Evolutionary conservation across 305 asterid genomes (phyloP), one percentile per base, ranked within the genome.

Genomic region (Fraxinus latifolia): DNA sequence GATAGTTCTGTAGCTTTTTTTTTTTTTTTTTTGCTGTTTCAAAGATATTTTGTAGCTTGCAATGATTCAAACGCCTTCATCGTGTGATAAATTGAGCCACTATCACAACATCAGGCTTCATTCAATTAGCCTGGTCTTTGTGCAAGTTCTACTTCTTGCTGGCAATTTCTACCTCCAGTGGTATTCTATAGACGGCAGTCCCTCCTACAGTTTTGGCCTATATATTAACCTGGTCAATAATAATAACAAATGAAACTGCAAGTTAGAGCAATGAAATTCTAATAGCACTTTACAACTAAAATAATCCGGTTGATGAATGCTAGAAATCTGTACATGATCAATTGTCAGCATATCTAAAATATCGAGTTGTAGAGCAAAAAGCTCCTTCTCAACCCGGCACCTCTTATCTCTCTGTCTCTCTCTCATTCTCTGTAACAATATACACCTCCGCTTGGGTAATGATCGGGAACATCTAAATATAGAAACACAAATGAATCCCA

Each of bases 391-490:
- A 78, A 82, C 80, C 68, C 74, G 74, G 33, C 73, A 25, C 5
- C 70, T 21, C 70, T 60, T 21, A 3, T 21, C 25, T 50, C 84
- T 47, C 50, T 42, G 15, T 12, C 47, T 32, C 86, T 39, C 77
- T 77, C 85, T 83, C 39, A 62, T 77, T 86, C 80, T 67, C 81
- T 3, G 39, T 83, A 79, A 86, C 82, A 87, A 84, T 90, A 82
- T 91, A 93, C 97, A 86, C 90, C 92, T 90, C 93, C 96, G 97
- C 98, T 95, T 95, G 98, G 97, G 95, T 94, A 93, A 86, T 91
- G 97, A 93, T 94, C 97, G 98, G 97, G 97, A 94, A 90, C 73
- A 84, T 87, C 91, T 88, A 85, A 47, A 62, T 8, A 85, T 79
- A 44, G 78, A 79, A 85, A 85, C 88, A 83, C 79, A 76, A 84